A percentile compares a stretch with the other conserved stretches of the same genome.
These are phyloP conservation scores for Phyllosticta citriasiana DNA, from an alignment of 2,329 filamentous ascomycete species.

Conservation along the genomic window DNA sequence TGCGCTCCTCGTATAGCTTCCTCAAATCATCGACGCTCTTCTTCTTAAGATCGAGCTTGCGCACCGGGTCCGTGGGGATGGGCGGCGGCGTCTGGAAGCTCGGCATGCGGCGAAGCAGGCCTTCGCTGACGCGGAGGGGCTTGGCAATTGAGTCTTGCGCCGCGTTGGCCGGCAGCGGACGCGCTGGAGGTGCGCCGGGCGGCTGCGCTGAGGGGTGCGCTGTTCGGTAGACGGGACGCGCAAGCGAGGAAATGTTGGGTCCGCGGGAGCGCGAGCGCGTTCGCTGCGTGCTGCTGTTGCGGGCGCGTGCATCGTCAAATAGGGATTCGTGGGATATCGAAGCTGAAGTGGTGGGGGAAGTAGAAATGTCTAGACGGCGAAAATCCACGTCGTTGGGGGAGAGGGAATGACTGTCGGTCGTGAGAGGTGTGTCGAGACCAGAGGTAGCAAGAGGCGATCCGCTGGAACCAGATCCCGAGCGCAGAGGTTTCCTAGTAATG, in stretches of 20 bases:
- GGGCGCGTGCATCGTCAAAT: background rate
- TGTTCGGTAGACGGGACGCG: slow-evolving; percentile 25
- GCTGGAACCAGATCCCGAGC: slow-evolving; percentile 12
- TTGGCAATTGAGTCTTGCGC: slow-evolving; percentile 17
- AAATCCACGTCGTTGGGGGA: slow-evolving; percentile 9
- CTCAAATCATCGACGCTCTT: slow-evolving; percentile 38
- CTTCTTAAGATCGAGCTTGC: slow-evolving; percentile 34
- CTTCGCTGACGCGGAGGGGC: slow-evolving; percentile 28
- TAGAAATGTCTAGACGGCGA: slow-evolving; percentile 1
- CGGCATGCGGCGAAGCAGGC: slow-evolving; percentile 37
- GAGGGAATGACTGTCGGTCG: slow-evolving; percentile 9
- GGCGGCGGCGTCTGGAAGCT: slow-evolving; percentile 27
- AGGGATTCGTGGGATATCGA: background rate
- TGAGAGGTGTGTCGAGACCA: slow-evolving; percentile 2
- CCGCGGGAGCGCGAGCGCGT: slow-evolving; percentile 16
- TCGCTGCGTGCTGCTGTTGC: background rate
- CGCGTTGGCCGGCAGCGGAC: slow-evolving; percentile 19
- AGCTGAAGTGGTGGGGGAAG: background rate
- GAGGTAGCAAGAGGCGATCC: slow-evolving; percentile 12
- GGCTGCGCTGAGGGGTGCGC: slow-evolving; percentile 17
- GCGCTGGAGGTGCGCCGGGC: slow-evolving; percentile 18
- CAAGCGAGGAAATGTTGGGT: slow-evolving; percentile 27
- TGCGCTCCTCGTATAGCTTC: slow-evolving; percentile 39
- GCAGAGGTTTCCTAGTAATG: slow-evolving; percentile 14
- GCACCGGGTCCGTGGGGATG: slow-evolving; percentile 11